Evolutionary conservation across 2,329 filamentous ascomycete genomes (phyloP), one percentile per base, ranked within the genome.

Genomic region (Fusarium albidum): DNA sequence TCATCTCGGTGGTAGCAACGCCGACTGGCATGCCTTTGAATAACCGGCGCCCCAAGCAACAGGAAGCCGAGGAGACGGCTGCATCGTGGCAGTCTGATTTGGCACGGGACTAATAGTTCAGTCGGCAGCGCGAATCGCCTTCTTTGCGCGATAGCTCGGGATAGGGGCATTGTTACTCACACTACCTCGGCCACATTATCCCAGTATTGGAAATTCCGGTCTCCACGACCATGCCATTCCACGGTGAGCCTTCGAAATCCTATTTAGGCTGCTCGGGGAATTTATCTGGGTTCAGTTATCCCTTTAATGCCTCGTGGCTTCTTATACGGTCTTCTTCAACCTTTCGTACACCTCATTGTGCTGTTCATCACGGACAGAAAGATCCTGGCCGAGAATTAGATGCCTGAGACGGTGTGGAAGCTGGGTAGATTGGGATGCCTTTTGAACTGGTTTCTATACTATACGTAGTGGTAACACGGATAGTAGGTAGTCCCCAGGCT

Each of bases 31-130:
- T 80, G 68, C 77, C 79, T 5, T 80, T 43, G 68, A 76, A 29
- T 76, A 80, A 35, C 66, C 81, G 6, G 73, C 79, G 47, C 67
- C 75, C 7, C 77, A 78, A 49, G 73, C 71, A 0, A 79, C 77
- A 0, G 66, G 70, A 1, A 77, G 66, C 25, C 70, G 73, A 2
- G 73, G 9, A 72, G n/a, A n/a, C n/a, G n/a, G 72, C 14, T 62
- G 79, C 17, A 72, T 76, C 62, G 57, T 79, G 1, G 70, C 69
- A 1, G 62, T 79, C 0, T 79, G 77, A 55, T 79, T 80, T 39
- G 68, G 34, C 77, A 78, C 25, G 78, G 77, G 13, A 77, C 75
- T 9, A 75, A 73, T n/a, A 76, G 75, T 2, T 75, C 73, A 32
- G 69, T 77, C 8, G 79, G 76, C 9, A 76, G 71, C 45, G 75